These are phyloP conservation scores for Coniochaeta ligniaria DNA, from an alignment of 2,329 filamentous ascomycete species.

Conservation along the genomic window DNA sequence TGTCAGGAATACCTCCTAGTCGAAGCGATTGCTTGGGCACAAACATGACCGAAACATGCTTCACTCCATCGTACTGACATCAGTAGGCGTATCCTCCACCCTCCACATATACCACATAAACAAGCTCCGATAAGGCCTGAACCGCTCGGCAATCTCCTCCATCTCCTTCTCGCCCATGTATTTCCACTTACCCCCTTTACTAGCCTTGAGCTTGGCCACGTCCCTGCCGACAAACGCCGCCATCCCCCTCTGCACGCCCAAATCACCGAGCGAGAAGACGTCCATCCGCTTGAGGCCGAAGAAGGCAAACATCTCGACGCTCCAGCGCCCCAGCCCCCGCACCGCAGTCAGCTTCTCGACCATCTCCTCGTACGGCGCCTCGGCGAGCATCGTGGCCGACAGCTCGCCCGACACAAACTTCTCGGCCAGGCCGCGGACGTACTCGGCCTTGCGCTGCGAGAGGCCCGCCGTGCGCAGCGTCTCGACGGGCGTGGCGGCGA, in stretches of 20 bases:
- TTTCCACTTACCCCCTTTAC: conserved; percentile 81
- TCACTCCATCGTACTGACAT: conserved; percentile 54
- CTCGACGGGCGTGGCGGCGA: conserved; percentile 56
- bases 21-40: not conserved
- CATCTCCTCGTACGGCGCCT: conserved; percentile 79
- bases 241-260: conserved; percentile 93
- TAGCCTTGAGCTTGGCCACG: conserved; percentile 76
- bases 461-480: conserved; percentile 77
- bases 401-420: conserved; percentile 74
- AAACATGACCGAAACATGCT: not conserved
- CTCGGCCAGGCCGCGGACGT: conserved; percentile 76
- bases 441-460: conserved; percentile 92
- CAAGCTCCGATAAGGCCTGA: conserved; percentile 79
- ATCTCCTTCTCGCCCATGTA: conserved; percentile 96
- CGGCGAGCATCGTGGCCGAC: conserved; percentile 66
- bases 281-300: conserved; percentile 94
- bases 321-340: conserved; percentile 81
- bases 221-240: conserved; percentile 79
- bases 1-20: not conserved
- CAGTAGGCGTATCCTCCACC: conserved; percentile 60
- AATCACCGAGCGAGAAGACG: conserved; percentile 84
- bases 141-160: conserved; percentile 71
- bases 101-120: conserved; percentile 99
- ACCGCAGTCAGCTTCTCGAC: conserved; percentile 78
- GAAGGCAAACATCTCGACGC: conserved; percentile 95